Evolutionary conservation across 345 rosid genomes (phyloP).

Genomic region (Rhizophora apiculata): DNA sequence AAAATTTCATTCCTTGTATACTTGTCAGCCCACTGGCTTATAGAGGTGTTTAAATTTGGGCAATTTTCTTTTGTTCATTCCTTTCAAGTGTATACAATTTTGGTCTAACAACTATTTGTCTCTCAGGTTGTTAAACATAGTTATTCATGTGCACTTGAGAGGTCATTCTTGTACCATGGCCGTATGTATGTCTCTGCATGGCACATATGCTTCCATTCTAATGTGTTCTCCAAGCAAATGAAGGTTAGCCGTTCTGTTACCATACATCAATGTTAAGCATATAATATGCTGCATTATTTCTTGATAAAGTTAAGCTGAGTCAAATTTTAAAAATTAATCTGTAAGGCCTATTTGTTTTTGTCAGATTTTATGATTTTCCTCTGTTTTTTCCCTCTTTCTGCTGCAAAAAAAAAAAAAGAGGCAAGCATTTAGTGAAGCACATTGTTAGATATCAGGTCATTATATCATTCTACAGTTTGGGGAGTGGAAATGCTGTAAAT

Average conservation of each 20-base stretch:
- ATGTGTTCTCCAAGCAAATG: conserved; percentile 97
- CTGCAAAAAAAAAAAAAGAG: no score
- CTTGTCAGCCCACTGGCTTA: not conserved
- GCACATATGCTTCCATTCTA: conserved; percentile 98
- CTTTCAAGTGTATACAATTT: conserved; percentile 5
- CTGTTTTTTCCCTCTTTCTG: not conserved
- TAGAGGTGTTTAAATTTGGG: not conserved
- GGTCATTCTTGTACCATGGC: conserved; percentile 97
- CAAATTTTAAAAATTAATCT: not conserved
- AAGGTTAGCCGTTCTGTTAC: conserved; percentile 55
- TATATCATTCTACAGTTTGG: no score
- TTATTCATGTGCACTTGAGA: conserved; percentile 95
- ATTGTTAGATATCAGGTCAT: no score
- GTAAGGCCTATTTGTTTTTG: not conserved
- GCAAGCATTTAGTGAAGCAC: no score
- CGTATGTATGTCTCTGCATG: conserved; percentile 98
- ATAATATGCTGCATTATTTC: not conserved
- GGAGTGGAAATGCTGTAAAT: no score
- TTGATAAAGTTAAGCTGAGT: not conserved
- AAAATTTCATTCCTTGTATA: conserved; percentile 14
- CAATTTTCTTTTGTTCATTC: not conserved
- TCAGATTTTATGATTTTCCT: not conserved
- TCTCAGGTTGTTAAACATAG: conserved; percentile 82
- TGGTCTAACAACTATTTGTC: conserved; percentile 16
- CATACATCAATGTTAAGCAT: not conserved